Conservation (phyloP, 441 rosid species). For the Flueggea neowawraea region DNA sequence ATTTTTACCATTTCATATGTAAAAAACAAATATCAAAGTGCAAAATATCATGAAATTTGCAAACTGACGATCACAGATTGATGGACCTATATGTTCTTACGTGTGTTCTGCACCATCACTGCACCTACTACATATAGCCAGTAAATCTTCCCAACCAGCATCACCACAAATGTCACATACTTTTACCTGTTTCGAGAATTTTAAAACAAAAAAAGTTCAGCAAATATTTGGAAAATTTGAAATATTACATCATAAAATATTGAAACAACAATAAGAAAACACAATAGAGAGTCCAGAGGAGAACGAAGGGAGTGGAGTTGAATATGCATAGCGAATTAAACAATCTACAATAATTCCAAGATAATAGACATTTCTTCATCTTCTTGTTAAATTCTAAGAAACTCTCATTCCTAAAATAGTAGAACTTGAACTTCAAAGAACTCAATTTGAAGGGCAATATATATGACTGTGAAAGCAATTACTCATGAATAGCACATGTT, state of each 20-base stretch:
- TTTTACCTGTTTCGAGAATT: slow-evolving; percentile 71
- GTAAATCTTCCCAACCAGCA: slow-evolving; percentile 97
- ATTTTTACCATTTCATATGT: background rate
- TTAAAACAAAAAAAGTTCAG: slow-evolving; percentile 10
- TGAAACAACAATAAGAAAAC: background rate
- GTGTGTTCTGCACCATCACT: slow-evolving; percentile 99
- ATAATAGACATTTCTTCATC: background rate
- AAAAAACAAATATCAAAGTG: slow-evolving; percentile 6
- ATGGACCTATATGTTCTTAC: slow-evolving; percentile 49
- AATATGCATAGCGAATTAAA: background rate
- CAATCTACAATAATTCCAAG: background rate
- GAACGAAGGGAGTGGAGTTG: background rate
- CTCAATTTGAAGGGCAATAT: background rate
- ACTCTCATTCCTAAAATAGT: background rate
- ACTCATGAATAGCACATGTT: background rate
- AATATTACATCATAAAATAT: background rate
- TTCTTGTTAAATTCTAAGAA: background rate
- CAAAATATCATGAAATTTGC: slow-evolving; percentile 12
- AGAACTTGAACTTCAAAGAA: no score
- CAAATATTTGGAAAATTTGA: background rate
- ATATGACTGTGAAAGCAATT: no score
- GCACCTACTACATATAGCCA: slow-evolving; percentile 91
- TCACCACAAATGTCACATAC: slow-evolving; percentile 99
- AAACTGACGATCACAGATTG: slow-evolving; percentile 5
- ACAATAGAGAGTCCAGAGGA: background rate